Conservation (phyloP, 371 early-diverging fungal genomes). For the Rhizomucor miehei region DNA sequence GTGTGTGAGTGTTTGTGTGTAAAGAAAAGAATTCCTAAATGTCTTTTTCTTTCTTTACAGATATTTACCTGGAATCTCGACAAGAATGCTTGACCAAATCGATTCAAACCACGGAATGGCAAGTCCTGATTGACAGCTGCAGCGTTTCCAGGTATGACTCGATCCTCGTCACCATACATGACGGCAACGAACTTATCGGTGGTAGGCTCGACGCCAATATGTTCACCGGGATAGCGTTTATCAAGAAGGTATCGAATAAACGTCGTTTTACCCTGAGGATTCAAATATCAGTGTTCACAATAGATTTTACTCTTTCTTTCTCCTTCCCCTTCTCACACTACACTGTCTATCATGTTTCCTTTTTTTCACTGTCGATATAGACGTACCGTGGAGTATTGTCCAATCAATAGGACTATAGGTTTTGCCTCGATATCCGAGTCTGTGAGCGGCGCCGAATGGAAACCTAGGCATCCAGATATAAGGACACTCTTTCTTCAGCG, state of each 20-base stretch:
- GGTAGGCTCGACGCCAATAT: slow-evolving; percentile 87
- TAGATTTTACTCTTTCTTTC: not conserved
- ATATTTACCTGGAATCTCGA: slow-evolving; percentile 73
- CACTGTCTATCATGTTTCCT: too few relatives aligned
- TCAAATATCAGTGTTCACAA: slow-evolving; percentile 6
- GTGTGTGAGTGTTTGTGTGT: not conserved
- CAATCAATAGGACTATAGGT: slow-evolving; percentile 81
- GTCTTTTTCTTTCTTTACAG: not conserved
- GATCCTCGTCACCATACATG: slow-evolving; percentile 70
- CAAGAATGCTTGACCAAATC: slow-evolving; percentile 80
- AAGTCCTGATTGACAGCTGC: slow-evolving; percentile 85
- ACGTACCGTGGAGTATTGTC: slow-evolving; percentile 78
- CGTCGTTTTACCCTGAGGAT: slow-evolving; percentile 69
- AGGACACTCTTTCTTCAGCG: not conserved
- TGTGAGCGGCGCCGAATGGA: slow-evolving; percentile 75
- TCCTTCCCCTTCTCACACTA: not conserved
- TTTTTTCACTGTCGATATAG: too few relatives aligned
- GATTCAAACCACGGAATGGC: slow-evolving; percentile 73
- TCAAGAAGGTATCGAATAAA: slow-evolving; percentile 84
- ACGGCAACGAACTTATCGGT: slow-evolving; percentile 87
- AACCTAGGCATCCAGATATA: slow-evolving; percentile 31
- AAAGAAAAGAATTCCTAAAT: too few relatives aligned
- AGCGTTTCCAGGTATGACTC: slow-evolving; percentile 85
- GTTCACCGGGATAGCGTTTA: slow-evolving; percentile 78
- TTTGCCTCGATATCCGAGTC: slow-evolving; percentile 82